Base-by-base conservation (phyloP, 352 stramenopile species). In the Globisporangium middletonii region DNA sequence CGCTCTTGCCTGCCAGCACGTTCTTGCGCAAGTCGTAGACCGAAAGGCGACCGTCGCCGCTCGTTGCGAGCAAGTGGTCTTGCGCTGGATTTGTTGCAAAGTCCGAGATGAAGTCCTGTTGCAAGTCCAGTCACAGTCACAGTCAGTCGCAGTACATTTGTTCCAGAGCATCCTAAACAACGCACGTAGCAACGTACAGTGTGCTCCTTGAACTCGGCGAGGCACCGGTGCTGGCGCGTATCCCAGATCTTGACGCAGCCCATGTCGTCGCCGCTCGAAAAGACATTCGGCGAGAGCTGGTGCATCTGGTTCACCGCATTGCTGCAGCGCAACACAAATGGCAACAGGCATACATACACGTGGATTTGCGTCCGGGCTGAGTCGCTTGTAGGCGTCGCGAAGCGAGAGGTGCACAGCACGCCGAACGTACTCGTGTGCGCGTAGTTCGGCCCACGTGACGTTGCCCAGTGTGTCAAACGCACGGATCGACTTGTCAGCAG, bases 191-290 rank as follows among this genome's bases (percentile, higher is more conserved):
- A 38, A 57, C 65, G 35, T 58, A 88, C 77, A 46, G 87, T 85
- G 69, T 98, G 92, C 67, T 97, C 85, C 54, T 98, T 96, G 78
- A 90, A 98, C 58, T 90, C 79, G 13, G 83, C 72, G 27, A 98
- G 67, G 63, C 75, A 92, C n/a, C 75, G 73, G 62, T 92, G 80
- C 63, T 90, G 80, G 51, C 86, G 77, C 44, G 83, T 88, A 55
- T 95, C 86, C 86, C 86, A 95, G 48, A 95, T 91, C 64, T 94
- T 94, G 52, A 94, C 70, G 53, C 73, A 86, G 30, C 84, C 84
- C 58, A 89, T 77, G 65, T 94, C 84, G 57, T 94, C 84, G 44
- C 84, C 84, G 57, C 79, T 91, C 1, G 72, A 73, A 54, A 94
- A 83, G 15, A 92, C 68, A 41, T 86, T 87, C 6, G 67, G 71